Conservation (phyloP, 495 filamentous ascomycete species). For the Amorphotheca resinae region DNA sequence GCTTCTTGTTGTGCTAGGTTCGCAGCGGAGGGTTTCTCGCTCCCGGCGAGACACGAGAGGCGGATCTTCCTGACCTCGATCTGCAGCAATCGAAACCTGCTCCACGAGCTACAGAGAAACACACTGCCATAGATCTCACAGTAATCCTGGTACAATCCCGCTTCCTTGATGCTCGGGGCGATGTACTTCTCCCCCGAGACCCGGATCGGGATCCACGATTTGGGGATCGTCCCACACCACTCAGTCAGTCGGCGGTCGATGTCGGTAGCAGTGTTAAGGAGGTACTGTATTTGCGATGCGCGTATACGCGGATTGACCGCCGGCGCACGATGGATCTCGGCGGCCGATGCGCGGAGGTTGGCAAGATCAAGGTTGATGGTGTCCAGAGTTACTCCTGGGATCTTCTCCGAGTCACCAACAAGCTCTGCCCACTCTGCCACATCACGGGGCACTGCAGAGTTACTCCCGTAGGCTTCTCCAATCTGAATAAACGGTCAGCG, state of each 20-base stretch:
- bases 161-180: not conserved
- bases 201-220: not conserved
- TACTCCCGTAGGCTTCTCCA: not conserved
- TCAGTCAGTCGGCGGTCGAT: constrained; percentile 1
- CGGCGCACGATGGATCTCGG: not conserved
- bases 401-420: constrained; percentile 1
- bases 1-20: not conserved
- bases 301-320: not conserved
- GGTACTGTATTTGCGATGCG: not conserved
- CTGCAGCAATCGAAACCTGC: not conserved
- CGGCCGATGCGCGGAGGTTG: not conserved
- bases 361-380: constrained; percentile 9
- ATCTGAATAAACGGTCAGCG: too few relatives aligned
- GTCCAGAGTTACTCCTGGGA: constrained; percentile 20
- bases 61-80: not conserved
- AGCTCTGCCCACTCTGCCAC: not conserved
- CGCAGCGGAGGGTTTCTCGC: not conserved
- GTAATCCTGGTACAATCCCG: constrained; percentile 4
- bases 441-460: not conserved
- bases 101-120: constrained; percentile 3
- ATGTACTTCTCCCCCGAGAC: constrained; percentile 1
- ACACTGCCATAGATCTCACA: constrained; percentile 7
- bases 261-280: not conserved
- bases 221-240: not conserved
- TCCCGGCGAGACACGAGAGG: not conserved